Base-by-base conservation (phyloP, 2,329 filamentous ascomycete species). In the Ceratocystiopsis brevicomis region DNA sequence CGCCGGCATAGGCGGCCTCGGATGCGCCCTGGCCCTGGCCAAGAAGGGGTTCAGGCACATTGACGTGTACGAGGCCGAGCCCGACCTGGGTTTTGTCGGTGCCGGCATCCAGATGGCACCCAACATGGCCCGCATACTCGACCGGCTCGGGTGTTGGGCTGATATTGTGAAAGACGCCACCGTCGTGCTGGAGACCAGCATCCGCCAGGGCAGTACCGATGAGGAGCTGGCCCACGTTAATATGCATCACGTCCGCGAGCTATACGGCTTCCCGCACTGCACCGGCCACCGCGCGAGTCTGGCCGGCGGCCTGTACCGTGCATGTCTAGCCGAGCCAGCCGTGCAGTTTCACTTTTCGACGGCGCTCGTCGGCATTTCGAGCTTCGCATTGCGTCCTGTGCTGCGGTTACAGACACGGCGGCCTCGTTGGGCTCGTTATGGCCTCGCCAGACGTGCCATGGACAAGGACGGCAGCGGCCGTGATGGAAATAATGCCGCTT, bases 91-190 rank as follows among this genome's bases (percentile, higher is more conserved):
- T 6, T 88, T 88, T 52, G 81, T 88, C 1, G 84, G 84, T 19
- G 84, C 84, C 1, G 84, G 84, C 6, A 88, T 90, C 50, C 84
- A 92, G 56, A 67, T 88, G 45, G 81, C 83, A 0, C 83, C 83
- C 0, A 92, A 90, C 51, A 81, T 88, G 69, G 76, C 78, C 4
- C 71, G 81, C 2, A 80, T 90, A 10, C 67, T 90, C 13, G 77
- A 84, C 54, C 64, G 68, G 14, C 62, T 87, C 36, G 82, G 78
- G 11, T 79, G 80, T 46, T 88, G 82, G 81, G 61, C 68, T 16
- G 65, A 68, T 15, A 83, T 90, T 48, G 73, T 73, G 49, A 68
- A 65, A 35, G 80, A 86, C 56, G 79, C 80, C 3, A 81, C 82
- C 0, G 69, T 78, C 46, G 68, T 86, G 46, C 68, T 68, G 46